phyloP scores from a whole-genome alignment of 2,329 filamentous ascomycete species.

The Fusarium penzigii region DNA sequence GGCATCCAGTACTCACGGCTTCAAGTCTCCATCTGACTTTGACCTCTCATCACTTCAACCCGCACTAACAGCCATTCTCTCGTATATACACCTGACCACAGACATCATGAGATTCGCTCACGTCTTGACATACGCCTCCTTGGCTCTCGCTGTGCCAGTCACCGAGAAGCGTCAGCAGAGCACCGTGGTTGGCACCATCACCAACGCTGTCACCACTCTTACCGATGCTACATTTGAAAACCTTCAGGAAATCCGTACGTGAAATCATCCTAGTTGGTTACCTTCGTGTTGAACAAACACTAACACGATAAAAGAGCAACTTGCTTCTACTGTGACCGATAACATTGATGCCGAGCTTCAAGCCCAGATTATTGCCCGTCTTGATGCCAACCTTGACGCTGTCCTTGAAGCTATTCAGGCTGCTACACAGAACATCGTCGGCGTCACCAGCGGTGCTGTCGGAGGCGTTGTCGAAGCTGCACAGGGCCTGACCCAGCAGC shows the following conservation, averaged over 20 bases:
- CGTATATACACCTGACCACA: background rate
- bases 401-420: background rate
- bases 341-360: background rate
- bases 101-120: constrained; percentile 16
- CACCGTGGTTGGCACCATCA: constrained; percentile 7
- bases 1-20: no score
- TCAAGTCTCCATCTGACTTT: no score
- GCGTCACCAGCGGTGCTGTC: constrained; percentile 10
- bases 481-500: background rate
- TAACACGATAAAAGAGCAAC: background rate
- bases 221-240: rapidly evolving
- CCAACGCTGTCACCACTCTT: background rate
- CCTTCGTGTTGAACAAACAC: rapidly evolving
- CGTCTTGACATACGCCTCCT: constrained; percentile 11
- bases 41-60: background rate
- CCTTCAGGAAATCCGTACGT: constrained; percentile 7
- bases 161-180: constrained; percentile 4
- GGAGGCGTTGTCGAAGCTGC: constrained; percentile 4
- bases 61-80: background rate
- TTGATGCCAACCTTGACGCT: constrained; percentile 5
- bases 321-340: background rate
- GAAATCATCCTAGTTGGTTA: rapidly evolving
- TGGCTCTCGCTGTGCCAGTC: constrained; percentile 12
- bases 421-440: constrained; percentile 4
- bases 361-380: background rate